Evolutionary conservation across 2,329 filamentous ascomycete species (phyloP).

Genomic region (Sclerotiophoma versabilis): DNA sequence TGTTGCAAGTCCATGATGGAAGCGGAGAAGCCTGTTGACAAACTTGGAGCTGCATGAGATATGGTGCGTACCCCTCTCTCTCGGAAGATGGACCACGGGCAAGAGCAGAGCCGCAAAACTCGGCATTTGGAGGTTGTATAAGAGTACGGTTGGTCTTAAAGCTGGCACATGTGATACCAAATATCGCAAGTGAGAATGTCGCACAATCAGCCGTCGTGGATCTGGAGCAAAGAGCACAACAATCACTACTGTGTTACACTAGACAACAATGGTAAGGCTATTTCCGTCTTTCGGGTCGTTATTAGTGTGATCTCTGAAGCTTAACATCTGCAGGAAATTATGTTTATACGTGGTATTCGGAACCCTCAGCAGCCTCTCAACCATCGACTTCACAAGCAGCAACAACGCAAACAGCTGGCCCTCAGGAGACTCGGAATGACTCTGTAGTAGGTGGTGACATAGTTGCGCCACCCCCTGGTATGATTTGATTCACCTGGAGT

Average conservation of each 20-base stretch:
- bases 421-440: not conserved
- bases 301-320: no score
- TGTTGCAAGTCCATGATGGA: not conserved
- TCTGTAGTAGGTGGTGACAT: not conserved
- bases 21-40: not conserved
- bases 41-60: not conserved
- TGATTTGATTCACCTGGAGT: not conserved
- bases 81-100: not conserved
- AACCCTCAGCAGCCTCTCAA: no score
- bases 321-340: no score
- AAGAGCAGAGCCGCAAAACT: not conserved
- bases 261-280: not conserved
- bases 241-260: not conserved
- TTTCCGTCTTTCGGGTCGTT: no score
- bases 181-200: not conserved
- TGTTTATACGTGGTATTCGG: no score
- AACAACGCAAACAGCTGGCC: no score
- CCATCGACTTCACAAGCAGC: no score
- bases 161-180: not conserved
- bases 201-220: not conserved
- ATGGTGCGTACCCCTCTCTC: not conserved
- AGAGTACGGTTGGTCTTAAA: not conserved
- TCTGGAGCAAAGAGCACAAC: not conserved
- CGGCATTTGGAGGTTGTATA: not conserved
- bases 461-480: not conserved